Conservation (phyloP, 345 rosid species). For the Trapa bicornis region DNA sequence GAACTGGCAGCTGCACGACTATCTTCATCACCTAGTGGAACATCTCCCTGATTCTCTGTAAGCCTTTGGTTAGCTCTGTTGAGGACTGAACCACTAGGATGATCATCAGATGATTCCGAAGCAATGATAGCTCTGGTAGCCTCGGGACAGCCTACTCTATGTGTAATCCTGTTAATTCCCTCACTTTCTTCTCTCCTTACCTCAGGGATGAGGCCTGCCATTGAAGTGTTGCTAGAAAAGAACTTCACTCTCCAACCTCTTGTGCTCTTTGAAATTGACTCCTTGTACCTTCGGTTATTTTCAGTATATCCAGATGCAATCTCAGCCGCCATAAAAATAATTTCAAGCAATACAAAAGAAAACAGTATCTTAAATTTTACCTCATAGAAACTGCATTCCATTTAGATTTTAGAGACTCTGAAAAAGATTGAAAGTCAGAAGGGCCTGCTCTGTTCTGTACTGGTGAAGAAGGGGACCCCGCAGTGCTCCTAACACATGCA, state of each 20-base stretch:
- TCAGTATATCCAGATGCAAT: not conserved
- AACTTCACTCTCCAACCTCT: slow-evolving; percentile 63
- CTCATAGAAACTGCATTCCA: slow-evolving; percentile 45
- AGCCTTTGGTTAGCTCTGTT: slow-evolving; percentile 20
- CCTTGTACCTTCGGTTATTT: slow-evolving; percentile 36
- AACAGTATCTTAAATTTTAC: slow-evolving; percentile 13
- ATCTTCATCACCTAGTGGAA: slow-evolving; percentile 17
- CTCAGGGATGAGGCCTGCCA: slow-evolving; percentile 36
- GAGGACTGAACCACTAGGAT: slow-evolving; percentile 14
- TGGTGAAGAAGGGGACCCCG: slow-evolving; percentile 19
- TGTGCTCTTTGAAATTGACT: slow-evolving; percentile 52
- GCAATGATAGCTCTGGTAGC: slow-evolving; percentile 17
- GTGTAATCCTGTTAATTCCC: slow-evolving; percentile 38
- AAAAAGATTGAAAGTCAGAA: slow-evolving; percentile 51
- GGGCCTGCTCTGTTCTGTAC: slow-evolving; percentile 46
- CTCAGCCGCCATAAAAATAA: not conserved
- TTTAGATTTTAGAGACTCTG: slow-evolving; percentile 53
- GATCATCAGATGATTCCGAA: slow-evolving; percentile 17
- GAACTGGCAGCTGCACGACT: slow-evolving; percentile 20
- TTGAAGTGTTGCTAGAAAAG: slow-evolving; percentile 39
- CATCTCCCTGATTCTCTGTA: slow-evolving; percentile 12
- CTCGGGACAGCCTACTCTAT: slow-evolving; percentile 33
- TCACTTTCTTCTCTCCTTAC: slow-evolving; percentile 38
- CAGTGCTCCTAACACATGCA: slow-evolving; percentile 13
- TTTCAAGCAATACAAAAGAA: not conserved